Evolutionary conservation across 2,329 filamentous ascomycete species (phyloP), one percentile per base, ranked within the genome.

Genomic region (Penicillium occitanis): DNA sequence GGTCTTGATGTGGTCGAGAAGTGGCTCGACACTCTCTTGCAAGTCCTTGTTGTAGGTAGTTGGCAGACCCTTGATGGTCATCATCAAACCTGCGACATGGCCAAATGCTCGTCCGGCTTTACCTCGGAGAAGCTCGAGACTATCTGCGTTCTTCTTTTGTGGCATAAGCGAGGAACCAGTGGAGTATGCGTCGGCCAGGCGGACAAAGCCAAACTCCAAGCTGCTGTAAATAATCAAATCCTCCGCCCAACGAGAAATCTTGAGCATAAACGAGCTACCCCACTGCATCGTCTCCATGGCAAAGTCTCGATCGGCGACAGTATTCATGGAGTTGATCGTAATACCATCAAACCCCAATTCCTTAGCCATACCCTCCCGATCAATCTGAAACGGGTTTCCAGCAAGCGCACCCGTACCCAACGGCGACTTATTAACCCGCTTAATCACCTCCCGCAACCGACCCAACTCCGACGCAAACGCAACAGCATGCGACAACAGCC

Each of bases 21-120:
- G 87, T n/a, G 90, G 90, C 83, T 96, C 90, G 68, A 91, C 89
- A 66, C 87, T 90, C 80, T 96, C 92, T 79, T 97, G 92, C n/a
- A 96, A 80, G 77, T 96, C 92, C 80, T 96, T 96, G 83, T 96
- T 94, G 83, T 96, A 96, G 2, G 90, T 92, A 51, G 86, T 90
- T 1, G 91, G 91, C 33, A 95, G 86, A 65, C 90, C 90, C 78
- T 90, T 90, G 77, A 89, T 78, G 44, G 88, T 91, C 81, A 88
- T 89, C 85, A 92, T 92, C 69, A 95, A 80, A 44, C 91, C 91
- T 5, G 90, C 86, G 87, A 94, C 91, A 70, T 92, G 89, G 30
- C 92, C 92, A 73, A 96, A 94, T 3, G 88, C 86, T 66, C 90
- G 85, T 1, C 91, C 91, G 35, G 85, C 83, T 81, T 93, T 93